phyloP scores from a whole-genome alignment of 2,329 filamentous ascomycete species.

The Colletotrichum scovillei region DNA sequence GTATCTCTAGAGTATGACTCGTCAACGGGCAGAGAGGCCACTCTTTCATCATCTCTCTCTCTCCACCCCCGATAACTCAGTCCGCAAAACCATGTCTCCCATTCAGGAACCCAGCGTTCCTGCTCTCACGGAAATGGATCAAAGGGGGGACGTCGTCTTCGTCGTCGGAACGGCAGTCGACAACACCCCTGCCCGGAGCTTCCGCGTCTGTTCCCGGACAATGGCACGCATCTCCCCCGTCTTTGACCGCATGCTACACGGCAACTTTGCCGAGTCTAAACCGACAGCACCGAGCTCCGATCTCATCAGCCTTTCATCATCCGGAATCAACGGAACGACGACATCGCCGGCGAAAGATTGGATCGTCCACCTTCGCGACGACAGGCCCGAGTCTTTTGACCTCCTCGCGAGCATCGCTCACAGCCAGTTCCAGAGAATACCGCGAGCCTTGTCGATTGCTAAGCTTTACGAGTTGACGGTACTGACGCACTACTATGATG shows the following conservation, averaged over 20 bases:
- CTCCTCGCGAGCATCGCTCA: slow-evolving; percentile 48
- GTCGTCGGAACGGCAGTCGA: slow-evolving; percentile 7
- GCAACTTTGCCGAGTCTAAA: slow-evolving; percentile 41
- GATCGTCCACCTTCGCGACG: slow-evolving; percentile 44
- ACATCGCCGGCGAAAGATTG: slow-evolving; percentile 35
- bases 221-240: slow-evolving; percentile 43
- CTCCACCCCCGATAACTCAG: background rate
- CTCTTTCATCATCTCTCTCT: background rate
- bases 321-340: background rate
- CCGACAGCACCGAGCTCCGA: background rate
- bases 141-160: slow-evolving; percentile 22
- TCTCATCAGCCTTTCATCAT: background rate
- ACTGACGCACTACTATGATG: slow-evolving; percentile 46
- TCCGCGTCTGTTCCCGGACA: slow-evolving; percentile 42
- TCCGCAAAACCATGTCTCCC: slow-evolving; percentile 5
- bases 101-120: slow-evolving; percentile 1
- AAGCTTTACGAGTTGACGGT: slow-evolving; percentile 44
- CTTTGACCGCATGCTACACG: slow-evolving; percentile 44
- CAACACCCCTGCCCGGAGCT: slow-evolving; percentile 30
- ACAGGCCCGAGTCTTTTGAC: slow-evolving; percentile 43
- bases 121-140: slow-evolving; percentile 19
- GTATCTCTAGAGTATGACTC: background rate
- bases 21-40: background rate
- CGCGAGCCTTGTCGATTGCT: slow-evolving; percentile 37
- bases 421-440: slow-evolving; percentile 41